Base-by-base conservation (phyloP, 345 rosid genomes). In the Mercurialis annua region DNA sequence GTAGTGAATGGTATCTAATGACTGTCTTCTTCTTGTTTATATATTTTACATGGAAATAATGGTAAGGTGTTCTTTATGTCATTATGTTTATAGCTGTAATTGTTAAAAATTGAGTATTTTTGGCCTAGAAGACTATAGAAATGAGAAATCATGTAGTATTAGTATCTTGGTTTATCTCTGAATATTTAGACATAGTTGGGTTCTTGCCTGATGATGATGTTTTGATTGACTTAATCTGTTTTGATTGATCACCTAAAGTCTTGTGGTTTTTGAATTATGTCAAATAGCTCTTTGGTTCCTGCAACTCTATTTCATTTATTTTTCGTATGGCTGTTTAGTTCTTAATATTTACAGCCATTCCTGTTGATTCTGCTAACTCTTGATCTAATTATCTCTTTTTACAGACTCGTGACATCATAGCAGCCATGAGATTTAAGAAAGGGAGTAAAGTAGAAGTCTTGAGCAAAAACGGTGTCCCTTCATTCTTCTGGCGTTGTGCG, bases 381-480 rank as follows among this genome's bases (percentile, higher is more conserved):
- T 43, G n/a, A 68, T 34, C 2, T 47, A 49, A 27, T 72, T 63
- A 15, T 65, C 62, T 68, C 46, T 52, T 60, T 77, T 14, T 20
- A 44, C 73, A 70, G 79, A 59, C 66, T 67, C 71, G 54, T 38
- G 76, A 55, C 34, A 72, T 29, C 72, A 29, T 66, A 59, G 84
- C 33, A 47, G 68, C 8, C 62, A 89, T 87, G 91, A 85, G 84
- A 66, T 82, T 84, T 72, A 84, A 69, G 74, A 84, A 80, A 69
- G 92, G 93, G 64, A 74, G 73, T 64, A 83, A 79, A 71, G 96
- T 91, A 2, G 96, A 89, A 81, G 88, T 91, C 49, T 73, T 87
- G 73, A 82, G 78, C 78, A 81, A 70, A 71, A 81, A 66, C 48
- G 87, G 71, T 49, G 79, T 78, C 65, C 90, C 92, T 12, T 85